phyloP scores from a whole-genome alignment of 768 basidiomycete species.

The Hortiboletus campestris region DNA sequence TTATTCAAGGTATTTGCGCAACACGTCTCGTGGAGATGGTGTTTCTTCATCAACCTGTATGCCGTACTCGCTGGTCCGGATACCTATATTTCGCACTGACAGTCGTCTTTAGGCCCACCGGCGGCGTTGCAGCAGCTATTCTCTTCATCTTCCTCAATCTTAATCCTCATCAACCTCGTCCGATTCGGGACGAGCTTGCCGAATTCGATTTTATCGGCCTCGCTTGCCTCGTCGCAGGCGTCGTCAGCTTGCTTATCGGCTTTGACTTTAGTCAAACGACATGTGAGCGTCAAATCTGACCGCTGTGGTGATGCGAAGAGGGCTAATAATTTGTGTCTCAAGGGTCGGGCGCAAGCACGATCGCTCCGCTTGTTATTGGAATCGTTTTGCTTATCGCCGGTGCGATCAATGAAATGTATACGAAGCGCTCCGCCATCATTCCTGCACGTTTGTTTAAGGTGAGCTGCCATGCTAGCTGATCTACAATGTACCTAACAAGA shows the following conservation, averaged over 20 bases:
- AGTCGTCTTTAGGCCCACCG: conserved; percentile 57
- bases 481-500: neutral
- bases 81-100: neutral
- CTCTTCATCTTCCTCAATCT: conserved; percentile 76
- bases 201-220: conserved; percentile 77
- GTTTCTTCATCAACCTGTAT: conserved; percentile 76
- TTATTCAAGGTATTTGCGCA: conserved; percentile 56
- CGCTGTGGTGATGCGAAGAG: neutral
- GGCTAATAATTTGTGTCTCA: neutral
- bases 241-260: conserved; percentile 67
- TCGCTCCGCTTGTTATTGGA: conserved; percentile 60
- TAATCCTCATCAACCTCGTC: conserved; percentile 64
- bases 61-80: conserved; percentile 11
- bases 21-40: conserved; percentile 82
- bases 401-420: conserved; percentile 57
- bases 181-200: conserved; percentile 53
- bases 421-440: conserved; percentile 64
- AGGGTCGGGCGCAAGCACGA: conserved; percentile 63
- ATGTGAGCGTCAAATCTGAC: conserved; percentile 44
- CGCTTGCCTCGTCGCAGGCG: conserved; percentile 55
- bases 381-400: conserved; percentile 48
- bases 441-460: conserved; percentile 76
- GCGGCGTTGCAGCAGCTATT: conserved; percentile 57
- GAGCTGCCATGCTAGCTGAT: neutral
- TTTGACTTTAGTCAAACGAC: conserved; percentile 66